A percentile compares a stretch with the other conserved stretches of the same genome.
These are phyloP conservation scores for Fimicolochytrium jonesii DNA, from an alignment of 192 early-diverging fungal genomes.

Conservation along the genomic window DNA sequence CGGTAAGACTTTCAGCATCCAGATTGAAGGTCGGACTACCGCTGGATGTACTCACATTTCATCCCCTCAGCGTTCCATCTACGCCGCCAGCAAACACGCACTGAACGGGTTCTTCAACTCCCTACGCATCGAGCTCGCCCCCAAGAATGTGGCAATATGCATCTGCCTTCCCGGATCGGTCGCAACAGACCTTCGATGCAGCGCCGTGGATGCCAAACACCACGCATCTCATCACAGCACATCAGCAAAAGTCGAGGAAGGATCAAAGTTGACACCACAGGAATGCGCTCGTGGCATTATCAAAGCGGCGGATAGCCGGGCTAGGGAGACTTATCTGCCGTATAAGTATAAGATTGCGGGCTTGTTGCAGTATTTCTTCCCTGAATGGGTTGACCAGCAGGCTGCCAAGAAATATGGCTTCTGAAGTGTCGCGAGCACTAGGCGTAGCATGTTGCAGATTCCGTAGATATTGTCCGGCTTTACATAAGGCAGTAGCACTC, in stretches of 20 bases:
- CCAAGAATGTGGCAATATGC: conserved; percentile 58
- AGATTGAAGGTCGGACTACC: neutral
- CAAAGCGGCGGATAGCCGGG: conserved; percentile 48
- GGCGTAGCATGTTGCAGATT: too few species aligned
- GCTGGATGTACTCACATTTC: neutral
- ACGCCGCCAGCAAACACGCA: conserved; percentile 77
- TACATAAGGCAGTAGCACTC: too few species aligned
- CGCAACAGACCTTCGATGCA: conserved; percentile 62
- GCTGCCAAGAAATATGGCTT: conserved; percentile 72
- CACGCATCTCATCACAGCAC: neutral
- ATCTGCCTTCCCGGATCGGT: conserved; percentile 72
- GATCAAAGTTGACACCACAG: conserved; percentile 55
- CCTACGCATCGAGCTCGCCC: conserved; percentile 69
- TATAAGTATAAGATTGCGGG: conserved; percentile 48
- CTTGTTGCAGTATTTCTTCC: conserved; percentile 49
- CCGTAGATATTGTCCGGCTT: too few species aligned
- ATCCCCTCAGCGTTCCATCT: conserved; percentile 52
- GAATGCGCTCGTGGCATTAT: conserved; percentile 63
- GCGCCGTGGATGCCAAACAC: conserved; percentile 54
- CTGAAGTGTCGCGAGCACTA: too few species aligned
- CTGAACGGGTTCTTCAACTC: conserved; percentile 78
- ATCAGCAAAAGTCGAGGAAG: conserved; percentile 31
- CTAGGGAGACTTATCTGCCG: conserved; percentile 62
- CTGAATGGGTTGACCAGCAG: conserved; percentile 56
- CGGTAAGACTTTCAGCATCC: conserved; percentile 24